Evolutionary conservation across 2,329 filamentous ascomycete species (phyloP).

Genomic region (Epichloe typhina): DNA sequence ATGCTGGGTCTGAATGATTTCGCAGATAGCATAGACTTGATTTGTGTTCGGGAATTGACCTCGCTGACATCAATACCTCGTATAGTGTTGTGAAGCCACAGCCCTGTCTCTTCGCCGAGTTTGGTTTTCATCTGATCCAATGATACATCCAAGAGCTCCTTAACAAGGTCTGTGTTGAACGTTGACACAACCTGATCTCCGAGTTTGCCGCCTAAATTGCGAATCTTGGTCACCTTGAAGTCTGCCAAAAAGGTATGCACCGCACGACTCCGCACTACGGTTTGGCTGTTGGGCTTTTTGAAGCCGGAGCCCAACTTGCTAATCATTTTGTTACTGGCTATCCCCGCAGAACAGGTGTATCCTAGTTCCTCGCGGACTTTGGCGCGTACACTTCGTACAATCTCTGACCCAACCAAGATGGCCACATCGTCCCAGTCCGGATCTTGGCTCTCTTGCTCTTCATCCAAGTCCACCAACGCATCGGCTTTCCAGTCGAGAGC

Average conservation of each 20-base stretch:
- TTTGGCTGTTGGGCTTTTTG: constrained; percentile 91
- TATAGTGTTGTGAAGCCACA: constrained; percentile 75
- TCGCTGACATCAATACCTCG: constrained; percentile 78
- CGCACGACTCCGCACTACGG: constrained; percentile 79
- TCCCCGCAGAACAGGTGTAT: constrained; percentile 85
- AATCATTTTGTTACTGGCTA: constrained; percentile 87
- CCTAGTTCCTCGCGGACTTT: constrained; percentile 55
- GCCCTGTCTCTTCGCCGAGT: constrained; percentile 71
- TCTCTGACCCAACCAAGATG: constrained; percentile 76
- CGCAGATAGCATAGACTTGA: constrained; percentile 94
- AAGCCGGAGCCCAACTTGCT: constrained; percentile 85
- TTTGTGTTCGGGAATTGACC: constrained; percentile 80
- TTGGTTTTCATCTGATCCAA: constrained; percentile 65
- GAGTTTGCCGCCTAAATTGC: constrained; percentile 88
- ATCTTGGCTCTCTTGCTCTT: constrained; percentile 62
- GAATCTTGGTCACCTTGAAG: constrained; percentile 90
- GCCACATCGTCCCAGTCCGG: constrained; percentile 95
- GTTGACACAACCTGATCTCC: constrained; percentile 73
- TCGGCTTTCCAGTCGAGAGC: constrained; percentile 75
- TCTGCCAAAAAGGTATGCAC: constrained; percentile 63
- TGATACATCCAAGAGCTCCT: constrained; percentile 58
- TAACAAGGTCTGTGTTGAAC: constrained; percentile 70
- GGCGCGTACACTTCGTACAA: constrained; percentile 62
- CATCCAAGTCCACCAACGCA: constrained; percentile 66
- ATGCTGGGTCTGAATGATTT: constrained; percentile 88